Conservation (phyloP, 2,329 filamentous ascomycete species). For the Ophiostoma novo-ulmi region DNA sequence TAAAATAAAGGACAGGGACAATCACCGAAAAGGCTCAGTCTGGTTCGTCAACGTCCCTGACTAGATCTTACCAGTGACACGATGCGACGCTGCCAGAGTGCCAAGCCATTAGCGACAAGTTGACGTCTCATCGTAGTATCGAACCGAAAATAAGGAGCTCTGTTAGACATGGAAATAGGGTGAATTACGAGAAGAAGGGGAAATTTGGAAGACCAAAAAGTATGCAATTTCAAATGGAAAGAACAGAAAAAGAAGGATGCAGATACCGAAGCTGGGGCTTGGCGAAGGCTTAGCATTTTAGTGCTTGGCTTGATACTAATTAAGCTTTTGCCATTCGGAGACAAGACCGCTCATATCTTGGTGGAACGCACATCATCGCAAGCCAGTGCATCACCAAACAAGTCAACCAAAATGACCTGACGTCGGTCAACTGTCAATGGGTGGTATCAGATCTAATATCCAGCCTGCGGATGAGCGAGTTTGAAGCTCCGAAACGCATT, state of each 20-base stretch:
- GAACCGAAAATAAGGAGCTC: background rate
- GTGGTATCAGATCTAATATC: background rate
- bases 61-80: background rate
- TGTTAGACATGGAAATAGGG: background rate
- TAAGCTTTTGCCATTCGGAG: background rate
- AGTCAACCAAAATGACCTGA: background rate
- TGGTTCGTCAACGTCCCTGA: background rate
- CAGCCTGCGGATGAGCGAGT: background rate
- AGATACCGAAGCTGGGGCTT: background rate
- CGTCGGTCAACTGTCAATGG: background rate
- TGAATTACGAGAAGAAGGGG: background rate
- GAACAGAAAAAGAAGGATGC: background rate
- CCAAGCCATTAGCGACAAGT: conserved; percentile 24
- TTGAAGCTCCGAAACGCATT: conserved; percentile 7
- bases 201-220: background rate
- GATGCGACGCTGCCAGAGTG: conserved; percentile 23
- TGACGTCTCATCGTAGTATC: conserved; percentile 19
- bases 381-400: background rate
- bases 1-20: conserved; percentile 15
- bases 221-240: background rate
- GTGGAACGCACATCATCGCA: background rate
- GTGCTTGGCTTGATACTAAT: background rate
- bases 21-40: conserved; percentile 11
- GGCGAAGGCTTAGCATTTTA: background rate
- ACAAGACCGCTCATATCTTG: background rate